phyloP scores from a whole-genome alignment of 2,329 filamentous ascomycete species.

The Pseudohalonectria lignicola region DNA sequence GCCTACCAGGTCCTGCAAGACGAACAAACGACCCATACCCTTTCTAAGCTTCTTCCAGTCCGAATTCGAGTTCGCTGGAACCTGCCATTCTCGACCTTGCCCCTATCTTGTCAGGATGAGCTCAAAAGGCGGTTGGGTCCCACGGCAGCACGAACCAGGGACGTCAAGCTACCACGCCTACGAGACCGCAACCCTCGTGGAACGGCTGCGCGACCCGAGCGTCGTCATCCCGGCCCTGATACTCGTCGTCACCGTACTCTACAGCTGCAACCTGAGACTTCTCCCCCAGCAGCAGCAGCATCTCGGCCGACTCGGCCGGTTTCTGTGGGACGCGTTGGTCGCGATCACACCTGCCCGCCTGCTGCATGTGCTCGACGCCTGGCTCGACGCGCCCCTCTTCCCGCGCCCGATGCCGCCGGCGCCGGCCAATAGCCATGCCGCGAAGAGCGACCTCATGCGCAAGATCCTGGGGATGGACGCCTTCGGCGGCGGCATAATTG shows the following conservation, averaged over 20 bases:
- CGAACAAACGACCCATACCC: too few relatives aligned
- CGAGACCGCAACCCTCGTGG: too few relatives aligned
- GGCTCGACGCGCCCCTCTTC: constrained; percentile 35
- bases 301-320: too few relatives aligned
- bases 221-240: constrained; percentile 21
- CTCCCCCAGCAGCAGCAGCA: constrained; percentile 27
- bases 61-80: too few relatives aligned
- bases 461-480: constrained; percentile 50
- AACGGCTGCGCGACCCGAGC: constrained; percentile 22
- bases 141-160: constrained; percentile 14
- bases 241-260: constrained; percentile 21
- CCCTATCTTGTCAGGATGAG: too few relatives aligned
- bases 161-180: too few relatives aligned
- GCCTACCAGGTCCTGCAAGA: too few relatives aligned
- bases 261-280: constrained; percentile 17
- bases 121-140: constrained; percentile 17
- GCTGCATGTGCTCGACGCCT: constrained; percentile 45
- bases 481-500: constrained; percentile 40
- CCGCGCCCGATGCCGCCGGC: constrained; percentile 24
- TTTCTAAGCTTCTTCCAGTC: too few relatives aligned
- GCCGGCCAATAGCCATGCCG: constrained; percentile 32
- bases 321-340: constrained; percentile 50
- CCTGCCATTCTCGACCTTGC: too few relatives aligned
- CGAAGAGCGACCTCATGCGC: constrained; percentile 55
- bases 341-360: constrained; percentile 43